These are phyloP conservation scores for Cyberlindnera bimundalis DNA, from an alignment of 805 yeast species.

Conservation along the genomic window DNA sequence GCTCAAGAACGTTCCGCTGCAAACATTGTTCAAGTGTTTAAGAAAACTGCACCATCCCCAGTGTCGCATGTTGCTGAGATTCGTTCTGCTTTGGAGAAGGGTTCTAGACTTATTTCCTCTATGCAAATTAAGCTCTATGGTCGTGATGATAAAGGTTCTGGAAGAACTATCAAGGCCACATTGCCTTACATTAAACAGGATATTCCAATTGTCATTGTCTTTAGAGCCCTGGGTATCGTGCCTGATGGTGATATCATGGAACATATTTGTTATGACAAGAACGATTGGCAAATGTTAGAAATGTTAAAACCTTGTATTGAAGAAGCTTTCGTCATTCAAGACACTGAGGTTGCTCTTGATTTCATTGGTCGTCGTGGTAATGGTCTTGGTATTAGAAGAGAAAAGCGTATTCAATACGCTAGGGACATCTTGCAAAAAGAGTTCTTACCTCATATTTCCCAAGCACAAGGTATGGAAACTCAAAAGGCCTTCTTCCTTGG, in stretches of 20 bases:
- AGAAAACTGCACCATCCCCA: slow-evolving; percentile 96
- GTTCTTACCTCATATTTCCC: slow-evolving; percentile 94
- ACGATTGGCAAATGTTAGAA: slow-evolving; percentile 99
- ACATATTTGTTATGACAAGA: slow-evolving; percentile 96
- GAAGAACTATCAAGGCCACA: slow-evolving; percentile 90
- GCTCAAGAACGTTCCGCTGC: slow-evolving; percentile 99
- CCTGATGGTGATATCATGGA: slow-evolving; percentile 99
- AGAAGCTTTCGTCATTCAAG: slow-evolving; percentile 97
- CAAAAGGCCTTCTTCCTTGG: slow-evolving; percentile 97
- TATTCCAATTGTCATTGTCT: slow-evolving; percentile 94
- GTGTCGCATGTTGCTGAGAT: slow-evolving; percentile 95
- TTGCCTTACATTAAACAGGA: slow-evolving; percentile 95
- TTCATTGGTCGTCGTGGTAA: slow-evolving; percentile 98
- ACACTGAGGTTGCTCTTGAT: slow-evolving; percentile 96
- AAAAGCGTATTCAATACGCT: slow-evolving; percentile 97
- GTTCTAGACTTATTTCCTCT: slow-evolving; percentile 89
- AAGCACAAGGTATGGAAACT: slow-evolving; percentile 94
- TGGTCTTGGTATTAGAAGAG: slow-evolving; percentile 92
- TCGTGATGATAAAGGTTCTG: slow-evolving; percentile 70
- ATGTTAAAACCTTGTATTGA: slow-evolving; percentile 99
- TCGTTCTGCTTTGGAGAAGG: slow-evolving; percentile 94
- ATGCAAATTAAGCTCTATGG: slow-evolving; percentile 92
- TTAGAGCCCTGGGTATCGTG: slow-evolving; percentile 96
- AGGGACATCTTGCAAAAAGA: slow-evolving; percentile 95
- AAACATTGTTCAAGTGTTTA: slow-evolving; percentile 96